Conservation (phyloP, 2,329 filamentous ascomycete species). For the Periglandula ipomoeae region DNA sequence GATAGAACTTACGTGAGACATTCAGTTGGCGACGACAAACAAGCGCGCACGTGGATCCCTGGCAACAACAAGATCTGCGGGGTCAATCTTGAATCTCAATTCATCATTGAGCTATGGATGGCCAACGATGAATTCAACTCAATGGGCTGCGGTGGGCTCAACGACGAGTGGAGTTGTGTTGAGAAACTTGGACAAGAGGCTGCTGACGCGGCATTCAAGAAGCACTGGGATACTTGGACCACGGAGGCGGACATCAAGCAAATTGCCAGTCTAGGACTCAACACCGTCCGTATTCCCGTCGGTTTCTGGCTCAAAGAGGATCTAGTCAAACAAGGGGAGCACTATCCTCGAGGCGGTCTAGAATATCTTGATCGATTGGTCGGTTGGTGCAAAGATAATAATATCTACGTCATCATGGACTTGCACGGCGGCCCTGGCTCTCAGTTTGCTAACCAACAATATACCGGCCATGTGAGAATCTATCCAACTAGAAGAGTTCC, state of each 20-base stretch:
- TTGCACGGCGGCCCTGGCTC: constrained; percentile 16
- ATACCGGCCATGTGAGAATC: background rate
- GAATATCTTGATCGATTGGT: constrained; percentile 17
- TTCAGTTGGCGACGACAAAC: too few species aligned
- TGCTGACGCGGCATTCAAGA: constrained; percentile 15
- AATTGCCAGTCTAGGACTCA: constrained; percentile 15
- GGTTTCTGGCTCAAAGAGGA: constrained; percentile 19
- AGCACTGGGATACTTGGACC: constrained; percentile 18
- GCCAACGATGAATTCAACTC: constrained; percentile 12
- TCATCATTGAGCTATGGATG: constrained; percentile 20
- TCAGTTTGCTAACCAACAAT: constrained; percentile 5
- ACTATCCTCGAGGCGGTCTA: constrained; percentile 16
- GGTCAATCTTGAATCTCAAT: constrained; percentile 10
- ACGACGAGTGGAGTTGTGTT: constrained; percentile 19
- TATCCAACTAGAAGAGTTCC: too few species aligned
- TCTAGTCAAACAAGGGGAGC: constrained; percentile 13
- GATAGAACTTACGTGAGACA: too few species aligned
- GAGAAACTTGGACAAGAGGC: constrained; percentile 15
- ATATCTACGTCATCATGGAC: constrained; percentile 17
- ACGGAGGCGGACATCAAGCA: constrained; percentile 15
- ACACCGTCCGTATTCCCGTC: constrained; percentile 18
- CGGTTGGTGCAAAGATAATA: constrained; percentile 16
- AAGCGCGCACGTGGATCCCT: too few species aligned
- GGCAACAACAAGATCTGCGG: background rate
- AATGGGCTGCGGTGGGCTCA: constrained; percentile 17